phyloP scores from a whole-genome alignment of 768 basidiomycete species.

The Rhodotorula graminis region DNA sequence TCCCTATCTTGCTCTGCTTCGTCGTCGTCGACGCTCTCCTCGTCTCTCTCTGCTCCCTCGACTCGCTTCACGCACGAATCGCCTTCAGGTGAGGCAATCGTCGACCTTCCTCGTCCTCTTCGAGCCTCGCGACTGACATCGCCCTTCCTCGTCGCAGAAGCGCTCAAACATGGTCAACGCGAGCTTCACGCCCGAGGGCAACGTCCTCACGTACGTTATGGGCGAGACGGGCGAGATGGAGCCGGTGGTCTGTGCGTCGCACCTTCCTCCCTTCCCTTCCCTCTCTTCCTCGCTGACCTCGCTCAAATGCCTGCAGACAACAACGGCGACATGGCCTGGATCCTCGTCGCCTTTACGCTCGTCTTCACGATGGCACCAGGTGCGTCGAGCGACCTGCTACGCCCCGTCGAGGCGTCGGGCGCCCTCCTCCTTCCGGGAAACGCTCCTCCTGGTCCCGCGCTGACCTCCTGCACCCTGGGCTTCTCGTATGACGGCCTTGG shows the following conservation, averaged over 20 bases:
- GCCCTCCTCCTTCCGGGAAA: too few species aligned
- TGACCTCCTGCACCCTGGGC: too few species aligned
- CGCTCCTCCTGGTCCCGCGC: too few species aligned
- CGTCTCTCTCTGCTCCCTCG: neutral
- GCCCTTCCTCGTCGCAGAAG: neutral
- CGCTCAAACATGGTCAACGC: slow-evolving; percentile 50
- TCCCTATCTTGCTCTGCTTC: too few species aligned
- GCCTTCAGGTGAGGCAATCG: too few species aligned
- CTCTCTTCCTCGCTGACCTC: too few species aligned
- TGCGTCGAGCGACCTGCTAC: too few species aligned
- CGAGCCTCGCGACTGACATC: too few species aligned
- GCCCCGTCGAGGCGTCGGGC: too few species aligned
- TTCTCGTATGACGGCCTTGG: slow-evolving; percentile 47
- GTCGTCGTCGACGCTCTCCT: neutral
- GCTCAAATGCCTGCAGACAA: neutral
- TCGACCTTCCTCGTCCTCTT: too few species aligned
- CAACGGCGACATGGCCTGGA: slow-evolving; percentile 21
- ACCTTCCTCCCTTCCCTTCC: too few species aligned
- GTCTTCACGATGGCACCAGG: slow-evolving; percentile 48
- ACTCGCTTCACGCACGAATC: too few species aligned
- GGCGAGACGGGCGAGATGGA: neutral
- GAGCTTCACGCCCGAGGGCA: slow-evolving; percentile 47
- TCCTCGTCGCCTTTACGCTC: slow-evolving; percentile 41
- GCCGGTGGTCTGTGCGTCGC: slow-evolving; percentile 8
- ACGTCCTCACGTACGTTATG: slow-evolving; percentile 1